A percentile compares a stretch with the other conserved stretches of the same genome.
Conservation (phyloP, 2,329 filamentous ascomycete species). For the Beauveria medogensis region DNA sequence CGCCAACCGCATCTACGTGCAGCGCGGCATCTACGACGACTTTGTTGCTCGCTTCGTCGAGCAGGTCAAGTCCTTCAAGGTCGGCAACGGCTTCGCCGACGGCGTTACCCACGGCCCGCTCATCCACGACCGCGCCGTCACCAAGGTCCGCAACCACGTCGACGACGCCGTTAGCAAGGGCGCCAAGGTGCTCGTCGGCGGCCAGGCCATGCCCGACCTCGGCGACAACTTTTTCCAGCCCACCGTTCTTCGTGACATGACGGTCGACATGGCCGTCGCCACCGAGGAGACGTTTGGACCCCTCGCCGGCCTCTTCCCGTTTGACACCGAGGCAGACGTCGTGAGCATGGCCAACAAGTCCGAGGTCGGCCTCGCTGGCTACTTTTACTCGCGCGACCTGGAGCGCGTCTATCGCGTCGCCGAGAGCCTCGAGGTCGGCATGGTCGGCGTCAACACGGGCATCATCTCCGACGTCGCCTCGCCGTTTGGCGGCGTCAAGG, state of each 20-base stretch:
- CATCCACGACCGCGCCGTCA: slow-evolving; percentile 75
- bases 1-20: slow-evolving; percentile 76
- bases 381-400: slow-evolving; percentile 73
- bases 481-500: slow-evolving; percentile 73
- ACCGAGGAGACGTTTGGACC: slow-evolving; percentile 93
- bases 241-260: slow-evolving; percentile 85
- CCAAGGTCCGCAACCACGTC: slow-evolving; percentile 74
- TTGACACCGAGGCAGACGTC: slow-evolving; percentile 83
- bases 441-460: slow-evolving; percentile 80
- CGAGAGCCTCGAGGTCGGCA: slow-evolving; percentile 70
- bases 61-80: slow-evolving; percentile 65
- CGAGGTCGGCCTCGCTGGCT: slow-evolving; percentile 84
- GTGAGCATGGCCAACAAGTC: slow-evolving; percentile 72
- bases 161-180: slow-evolving; percentile 72
- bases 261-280: slow-evolving; percentile 72
- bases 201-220: slow-evolving; percentile 63
- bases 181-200: slow-evolving; percentile 66
- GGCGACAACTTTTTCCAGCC: slow-evolving; percentile 84
- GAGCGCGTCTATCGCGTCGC: slow-evolving; percentile 53
- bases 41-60: slow-evolving; percentile 63
- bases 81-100: slow-evolving; percentile 65
- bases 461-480: slow-evolving; percentile 50
- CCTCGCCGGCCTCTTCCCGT: slow-evolving; percentile 81
- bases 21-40: slow-evolving; percentile 67
- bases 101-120: slow-evolving; percentile 72